Percentiles rank a stretch among this genome's conserved stretches.
Conservation (phyloP, 495 filamentous ascomycete species). For the Chaetomium cochliodes region DNA sequence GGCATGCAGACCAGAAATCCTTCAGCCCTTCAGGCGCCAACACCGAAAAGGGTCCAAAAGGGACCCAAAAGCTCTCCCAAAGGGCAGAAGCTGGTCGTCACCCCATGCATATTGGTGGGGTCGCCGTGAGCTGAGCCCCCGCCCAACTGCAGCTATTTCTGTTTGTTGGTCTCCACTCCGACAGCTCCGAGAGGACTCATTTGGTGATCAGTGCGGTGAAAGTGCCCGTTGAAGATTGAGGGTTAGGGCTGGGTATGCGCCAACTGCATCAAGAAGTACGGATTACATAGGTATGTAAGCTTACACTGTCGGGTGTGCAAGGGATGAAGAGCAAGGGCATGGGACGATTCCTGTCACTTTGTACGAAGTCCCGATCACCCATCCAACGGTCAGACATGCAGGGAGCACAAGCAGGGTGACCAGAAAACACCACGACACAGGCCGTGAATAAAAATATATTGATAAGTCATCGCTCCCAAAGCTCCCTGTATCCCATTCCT, state of each 20-base stretch:
- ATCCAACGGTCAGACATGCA: not conserved
- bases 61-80: no score
- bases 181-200: not conserved
- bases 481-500: not conserved
- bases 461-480: not conserved
- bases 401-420: not conserved
- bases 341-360: no score
- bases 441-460: slow-evolving; percentile 3
- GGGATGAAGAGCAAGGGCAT: no score
- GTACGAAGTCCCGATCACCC: no score
- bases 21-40: slow-evolving; percentile 17
- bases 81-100: not conserved
- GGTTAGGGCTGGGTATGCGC: no score
- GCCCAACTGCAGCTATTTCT: not conserved
- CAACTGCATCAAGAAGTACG: no score
- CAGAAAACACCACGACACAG: not conserved
- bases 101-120: slow-evolving; percentile 15
- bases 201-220: slow-evolving; percentile 5
- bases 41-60: no score
- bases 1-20: not conserved
- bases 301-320: no score
- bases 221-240: no score
- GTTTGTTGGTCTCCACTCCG: not conserved
- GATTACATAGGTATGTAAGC: no score
- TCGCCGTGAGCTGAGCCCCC: not conserved